A percentile compares a stretch with the other conserved stretches of the same genome.
Conservation (phyloP, 768 basidiomycete species). For the Pulveroboletus sp. region DNA sequence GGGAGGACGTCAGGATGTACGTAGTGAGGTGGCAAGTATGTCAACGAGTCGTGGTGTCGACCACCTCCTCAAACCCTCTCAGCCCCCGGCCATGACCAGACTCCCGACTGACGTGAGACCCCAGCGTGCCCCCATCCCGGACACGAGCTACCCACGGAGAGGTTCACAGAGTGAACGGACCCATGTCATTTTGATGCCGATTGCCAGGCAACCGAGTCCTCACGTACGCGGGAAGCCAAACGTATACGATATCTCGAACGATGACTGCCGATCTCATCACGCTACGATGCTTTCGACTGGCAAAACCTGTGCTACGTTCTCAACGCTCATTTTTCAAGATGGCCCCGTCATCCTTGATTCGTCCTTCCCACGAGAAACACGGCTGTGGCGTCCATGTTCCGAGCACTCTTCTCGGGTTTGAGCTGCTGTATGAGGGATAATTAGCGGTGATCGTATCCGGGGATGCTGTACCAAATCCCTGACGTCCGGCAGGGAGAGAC, state of each 20-base stretch:
- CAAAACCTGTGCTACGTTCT: neutral
- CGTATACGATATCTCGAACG: neutral
- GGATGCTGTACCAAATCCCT: constrained; percentile 1
- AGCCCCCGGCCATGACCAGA: neutral
- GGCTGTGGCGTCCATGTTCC: constrained; percentile 14
- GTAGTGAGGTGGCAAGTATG: neutral
- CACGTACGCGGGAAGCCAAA: constrained; percentile 14
- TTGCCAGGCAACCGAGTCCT: neutral
- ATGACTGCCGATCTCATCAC: constrained; percentile 9
- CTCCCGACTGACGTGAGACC: no score
- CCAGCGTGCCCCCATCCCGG: no score
- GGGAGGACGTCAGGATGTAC: constrained; percentile 1
- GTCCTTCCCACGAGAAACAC: constrained; percentile 14
- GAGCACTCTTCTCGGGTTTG: neutral
- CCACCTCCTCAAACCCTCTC: neutral
- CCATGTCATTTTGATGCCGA: neutral
- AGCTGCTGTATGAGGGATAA: constrained; percentile 1
- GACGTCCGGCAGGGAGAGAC: neutral
- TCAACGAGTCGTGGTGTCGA: neutral
- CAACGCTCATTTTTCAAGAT: neutral
- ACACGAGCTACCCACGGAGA: no score
- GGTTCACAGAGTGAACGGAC: neutral
- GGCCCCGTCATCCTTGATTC: neutral
- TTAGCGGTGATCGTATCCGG: neutral
- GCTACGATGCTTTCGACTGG: neutral